Base-by-base conservation (phyloP, 768 basidiomycete species). In the Tricholoma bakamatsutake region DNA sequence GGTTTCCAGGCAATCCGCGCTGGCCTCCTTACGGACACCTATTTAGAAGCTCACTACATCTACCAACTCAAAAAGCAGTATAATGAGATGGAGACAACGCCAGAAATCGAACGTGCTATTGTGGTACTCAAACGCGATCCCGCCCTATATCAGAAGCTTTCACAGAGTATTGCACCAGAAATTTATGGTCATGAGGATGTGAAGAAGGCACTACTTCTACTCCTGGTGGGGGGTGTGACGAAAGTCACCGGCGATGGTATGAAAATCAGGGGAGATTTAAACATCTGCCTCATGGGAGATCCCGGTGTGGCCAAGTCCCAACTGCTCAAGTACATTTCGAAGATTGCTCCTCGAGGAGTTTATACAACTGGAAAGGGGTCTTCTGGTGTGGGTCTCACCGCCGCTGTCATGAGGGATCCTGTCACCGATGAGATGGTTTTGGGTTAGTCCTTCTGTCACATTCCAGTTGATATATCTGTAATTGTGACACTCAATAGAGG, bases 361-460 rank as follows among this genome's bases (percentile, higher is more conserved):
- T 98, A 99, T 67, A 99, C 97, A 10, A 99, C 97, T 5, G 97
- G 97, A 57, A 93, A 95, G 69, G 97, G 97, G 61, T 98, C 96
- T 4, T 98, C 96, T 1, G 97, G 97, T 17, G 97, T 99, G 49
- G 97, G 97, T 82, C 78, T 99, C 46, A 99, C 97, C 1, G 97
- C 97, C 10, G 97, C 97, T 17, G 97, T 99, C 52, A 98, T 99
- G 94, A 82, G 95, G 45, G 97, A 99, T 67, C 97, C 97, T 3
- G 97, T 98, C 18, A 98, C 97, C 4, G 97, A 98, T 67, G 97
- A 99, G 73, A 98, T 99, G 91, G 97, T 99, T 35, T 77, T 98
- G 48, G 96, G 96, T 94, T 65, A 54, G 90, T 74, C 9, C 31
- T 37, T 47, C 50, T 8, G 39, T 30, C 45, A 53, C 4, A 39